Conservation (phyloP, 1,284 basidiomycete genomes). For the Boletus smithii region DNA sequence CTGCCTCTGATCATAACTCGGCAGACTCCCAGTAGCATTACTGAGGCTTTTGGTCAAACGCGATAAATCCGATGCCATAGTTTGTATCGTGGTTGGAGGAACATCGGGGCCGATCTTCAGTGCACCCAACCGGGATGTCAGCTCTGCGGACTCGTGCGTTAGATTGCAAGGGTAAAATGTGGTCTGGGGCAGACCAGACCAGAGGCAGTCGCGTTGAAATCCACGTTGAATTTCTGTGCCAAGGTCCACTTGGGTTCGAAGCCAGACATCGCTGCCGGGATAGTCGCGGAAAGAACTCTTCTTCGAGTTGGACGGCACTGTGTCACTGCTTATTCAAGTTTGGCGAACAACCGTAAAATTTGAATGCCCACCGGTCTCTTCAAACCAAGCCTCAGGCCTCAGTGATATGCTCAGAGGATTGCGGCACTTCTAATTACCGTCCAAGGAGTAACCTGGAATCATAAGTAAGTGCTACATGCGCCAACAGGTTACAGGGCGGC, state of each 20-base stretch:
- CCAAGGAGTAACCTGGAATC: not conserved
- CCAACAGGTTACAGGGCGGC: not conserved
- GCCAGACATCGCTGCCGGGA: slow-evolving; percentile 13
- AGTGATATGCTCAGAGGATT: not conserved
- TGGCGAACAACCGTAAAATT: no score
- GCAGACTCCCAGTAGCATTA: slow-evolving; percentile 60
- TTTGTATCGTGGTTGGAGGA: slow-evolving; percentile 33
- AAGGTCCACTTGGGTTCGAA: slow-evolving; percentile 30
- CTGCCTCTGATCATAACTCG: slow-evolving; percentile 70
- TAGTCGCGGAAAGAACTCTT: no score
- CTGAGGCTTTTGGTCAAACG: slow-evolving; percentile 57
- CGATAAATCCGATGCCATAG: slow-evolving; percentile 43
- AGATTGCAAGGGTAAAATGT: slow-evolving; percentile 5
- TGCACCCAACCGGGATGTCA: slow-evolving; percentile 25
- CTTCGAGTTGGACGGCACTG: no score
- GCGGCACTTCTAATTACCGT: not conserved
- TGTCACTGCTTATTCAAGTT: no score
- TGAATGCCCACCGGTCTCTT: no score
- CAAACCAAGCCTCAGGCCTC: no score
- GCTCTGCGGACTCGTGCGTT: slow-evolving; percentile 21
- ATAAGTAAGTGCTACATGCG: not conserved
- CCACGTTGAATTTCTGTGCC: slow-evolving; percentile 25
- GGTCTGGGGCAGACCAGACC: slow-evolving; percentile 16
- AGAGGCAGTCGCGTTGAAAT: slow-evolving; percentile 24
- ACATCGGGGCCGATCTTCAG: slow-evolving; percentile 10